phyloP scores from a whole-genome alignment of 2,329 filamentous ascomycete genomes.

The Scedosporium boydii region DNA sequence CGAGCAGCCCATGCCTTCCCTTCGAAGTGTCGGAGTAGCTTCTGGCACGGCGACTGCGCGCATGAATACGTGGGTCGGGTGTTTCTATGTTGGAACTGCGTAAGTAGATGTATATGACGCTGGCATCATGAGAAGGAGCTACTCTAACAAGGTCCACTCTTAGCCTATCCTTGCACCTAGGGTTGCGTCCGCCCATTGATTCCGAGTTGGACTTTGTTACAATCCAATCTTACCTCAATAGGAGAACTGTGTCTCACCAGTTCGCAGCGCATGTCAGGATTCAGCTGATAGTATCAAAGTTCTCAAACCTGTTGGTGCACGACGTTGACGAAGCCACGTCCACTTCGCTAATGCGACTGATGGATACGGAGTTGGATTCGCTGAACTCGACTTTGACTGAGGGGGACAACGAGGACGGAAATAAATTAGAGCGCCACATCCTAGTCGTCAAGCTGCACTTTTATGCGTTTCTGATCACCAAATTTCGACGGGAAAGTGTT shows the following conservation, averaged over 20 bases:
- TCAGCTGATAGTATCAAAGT: conserved; percentile 16
- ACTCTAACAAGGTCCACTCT: neutral
- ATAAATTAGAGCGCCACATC: conserved; percentile 14
- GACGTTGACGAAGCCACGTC: conserved; percentile 16
- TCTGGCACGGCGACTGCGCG: conserved; percentile 14
- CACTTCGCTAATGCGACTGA: conserved; percentile 18
- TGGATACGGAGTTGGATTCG: conserved; percentile 18
- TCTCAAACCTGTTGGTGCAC: conserved; percentile 16
- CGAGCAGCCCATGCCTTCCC: conserved; percentile 11
- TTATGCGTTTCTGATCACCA: conserved; percentile 17
- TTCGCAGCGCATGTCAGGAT: conserved; percentile 17
- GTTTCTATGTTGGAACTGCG: conserved; percentile 19
- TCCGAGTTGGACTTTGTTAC: conserved; percentile 16
- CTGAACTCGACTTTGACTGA: conserved; percentile 14
- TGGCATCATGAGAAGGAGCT: too few relatives aligned
- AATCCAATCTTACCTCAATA: conserved; percentile 14
- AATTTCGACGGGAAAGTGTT: conserved; percentile 10
- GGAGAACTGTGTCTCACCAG: conserved; percentile 13
- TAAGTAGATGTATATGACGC: conserved; percentile 10
- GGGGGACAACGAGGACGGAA: conserved; percentile 12
- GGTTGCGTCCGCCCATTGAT: conserved; percentile 17
- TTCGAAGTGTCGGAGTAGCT: conserved; percentile 11
- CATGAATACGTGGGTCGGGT: conserved; percentile 20
- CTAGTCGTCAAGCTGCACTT: conserved; percentile 19
- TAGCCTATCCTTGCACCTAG: conserved; percentile 20